Conservation (phyloP, 352 stramenopile species). For the Elongisporangium prolatum region DNA sequence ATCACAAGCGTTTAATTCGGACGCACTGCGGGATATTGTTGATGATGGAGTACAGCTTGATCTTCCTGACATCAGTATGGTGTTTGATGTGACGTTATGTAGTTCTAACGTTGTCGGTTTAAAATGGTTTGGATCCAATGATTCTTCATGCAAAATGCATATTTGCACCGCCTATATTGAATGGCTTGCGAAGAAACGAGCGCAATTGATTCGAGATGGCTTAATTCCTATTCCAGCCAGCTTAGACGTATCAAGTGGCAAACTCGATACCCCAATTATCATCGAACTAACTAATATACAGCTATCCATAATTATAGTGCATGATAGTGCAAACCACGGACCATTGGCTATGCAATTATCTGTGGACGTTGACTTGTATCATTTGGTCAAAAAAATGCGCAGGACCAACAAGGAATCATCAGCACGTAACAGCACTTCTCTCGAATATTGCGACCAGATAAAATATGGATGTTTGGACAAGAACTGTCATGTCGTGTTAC, state of each 20-base stretch:
- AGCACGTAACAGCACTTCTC: neutral
- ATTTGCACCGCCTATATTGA: constrained; percentile 1
- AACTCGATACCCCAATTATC: neutral
- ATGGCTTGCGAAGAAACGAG: neutral
- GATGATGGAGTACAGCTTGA: constrained; percentile 6
- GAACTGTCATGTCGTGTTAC: neutral
- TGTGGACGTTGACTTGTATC: neutral
- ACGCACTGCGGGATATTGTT: neutral
- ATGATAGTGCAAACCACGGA: neutral
- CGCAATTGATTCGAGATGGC: constrained; percentile 2
- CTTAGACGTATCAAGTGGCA: neutral
- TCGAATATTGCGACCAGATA: neutral
- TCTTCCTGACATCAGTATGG: constrained; percentile 10
- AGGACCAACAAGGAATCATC: neutral
- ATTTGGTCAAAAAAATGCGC: neutral
- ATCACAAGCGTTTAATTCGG: neutral
- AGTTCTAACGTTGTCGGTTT: neutral
- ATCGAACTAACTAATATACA: neutral
- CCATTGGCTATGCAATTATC: neutral
- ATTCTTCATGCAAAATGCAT: neutral
- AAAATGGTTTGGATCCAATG: neutral
- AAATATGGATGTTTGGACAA: neutral
- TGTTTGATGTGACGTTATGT: constrained; percentile 20
- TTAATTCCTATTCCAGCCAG: neutral
- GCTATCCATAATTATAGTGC: neutral